Conservation (phyloP, 1,284 basidiomycete species). For the Wallemia hederae region DNA sequence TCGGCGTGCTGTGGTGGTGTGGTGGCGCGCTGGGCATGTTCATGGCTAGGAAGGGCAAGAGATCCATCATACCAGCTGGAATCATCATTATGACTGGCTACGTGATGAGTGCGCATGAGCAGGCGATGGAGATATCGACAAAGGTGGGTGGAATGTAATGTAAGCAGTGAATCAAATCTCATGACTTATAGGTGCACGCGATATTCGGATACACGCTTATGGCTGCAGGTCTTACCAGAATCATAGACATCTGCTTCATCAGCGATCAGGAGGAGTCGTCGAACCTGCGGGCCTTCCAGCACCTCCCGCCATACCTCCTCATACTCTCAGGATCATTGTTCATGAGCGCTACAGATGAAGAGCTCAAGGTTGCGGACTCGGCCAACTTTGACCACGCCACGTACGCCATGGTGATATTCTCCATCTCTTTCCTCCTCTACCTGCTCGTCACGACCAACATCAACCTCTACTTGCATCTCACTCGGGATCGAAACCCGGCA, state of each 20-base stretch:
- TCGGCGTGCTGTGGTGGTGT: slow-evolving; percentile 54
- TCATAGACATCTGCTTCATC: slow-evolving; percentile 62
- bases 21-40: slow-evolving; percentile 70
- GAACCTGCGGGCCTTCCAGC: slow-evolving; percentile 34
- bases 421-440: slow-evolving; percentile 41
- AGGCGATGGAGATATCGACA: slow-evolving; percentile 53
- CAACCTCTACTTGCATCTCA: slow-evolving; percentile 20
- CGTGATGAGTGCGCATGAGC: slow-evolving; percentile 76
- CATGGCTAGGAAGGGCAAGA: slow-evolving; percentile 51
- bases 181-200: slow-evolving; percentile 33
- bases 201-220: slow-evolving; percentile 64
- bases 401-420: slow-evolving; percentile 40
- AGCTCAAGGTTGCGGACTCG: slow-evolving; percentile 35
- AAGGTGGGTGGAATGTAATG: slow-evolving; percentile 22
- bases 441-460: slow-evolving; percentile 32
- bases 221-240: slow-evolving; percentile 47
- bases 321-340: slow-evolving; percentile 30
- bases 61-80: slow-evolving; percentile 50
- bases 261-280: slow-evolving; percentile 17
- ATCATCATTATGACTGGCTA: slow-evolving; percentile 76
- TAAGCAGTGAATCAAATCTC: slow-evolving; percentile 4
- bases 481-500: background rate
- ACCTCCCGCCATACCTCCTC: slow-evolving; percentile 52
- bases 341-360: slow-evolving; percentile 75
- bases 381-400: slow-evolving; percentile 62